Evolutionary conservation across 2,329 filamentous ascomycete species (phyloP).

Genomic region (Colletotrichum sidae): DNA sequence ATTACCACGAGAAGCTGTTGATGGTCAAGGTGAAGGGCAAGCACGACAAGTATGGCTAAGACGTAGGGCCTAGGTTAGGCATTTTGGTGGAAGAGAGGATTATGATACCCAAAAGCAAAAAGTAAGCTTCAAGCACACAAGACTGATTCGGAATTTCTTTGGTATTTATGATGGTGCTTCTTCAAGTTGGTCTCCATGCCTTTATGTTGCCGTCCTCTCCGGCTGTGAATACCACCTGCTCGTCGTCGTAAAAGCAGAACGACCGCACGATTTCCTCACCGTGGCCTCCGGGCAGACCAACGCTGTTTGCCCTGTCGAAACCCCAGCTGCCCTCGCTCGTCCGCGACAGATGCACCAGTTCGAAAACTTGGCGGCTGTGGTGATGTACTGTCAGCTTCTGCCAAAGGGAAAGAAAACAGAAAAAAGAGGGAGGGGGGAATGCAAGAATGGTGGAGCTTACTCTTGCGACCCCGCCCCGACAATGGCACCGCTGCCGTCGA

Average conservation of each 20-base stretch:
- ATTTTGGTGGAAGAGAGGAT: conserved; percentile 6
- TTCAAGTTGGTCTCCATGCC: conserved; percentile 59
- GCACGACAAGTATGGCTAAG: conserved; percentile 81
- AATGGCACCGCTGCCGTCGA: conserved; percentile 68
- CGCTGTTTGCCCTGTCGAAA: conserved; percentile 65
- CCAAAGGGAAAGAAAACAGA: neutral
- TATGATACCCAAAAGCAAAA: conserved; percentile 28
- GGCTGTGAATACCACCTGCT: conserved; percentile 67
- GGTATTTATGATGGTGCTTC: neutral
- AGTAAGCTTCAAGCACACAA: neutral
- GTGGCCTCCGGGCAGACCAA: conserved; percentile 72
- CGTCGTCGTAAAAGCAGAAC: conserved; percentile 73
- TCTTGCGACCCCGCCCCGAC: conserved; percentile 76
- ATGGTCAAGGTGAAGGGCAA: conserved; percentile 92
- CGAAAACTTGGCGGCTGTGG: conserved; percentile 65
- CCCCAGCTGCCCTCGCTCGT: conserved; percentile 60
- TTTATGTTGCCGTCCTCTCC: conserved; percentile 70
- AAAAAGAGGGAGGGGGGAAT: no score
- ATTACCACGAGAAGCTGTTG: conserved; percentile 88
- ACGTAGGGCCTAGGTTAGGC: neutral
- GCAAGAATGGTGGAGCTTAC: conserved; percentile 53
- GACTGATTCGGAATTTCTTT: neutral
- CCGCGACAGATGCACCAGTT: conserved; percentile 69
- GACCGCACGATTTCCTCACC: conserved; percentile 72
- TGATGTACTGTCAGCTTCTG: conserved; percentile 3